phyloP scores from a whole-genome alignment of 495 filamentous ascomycete genomes.

The Talaromyces liani region DNA sequence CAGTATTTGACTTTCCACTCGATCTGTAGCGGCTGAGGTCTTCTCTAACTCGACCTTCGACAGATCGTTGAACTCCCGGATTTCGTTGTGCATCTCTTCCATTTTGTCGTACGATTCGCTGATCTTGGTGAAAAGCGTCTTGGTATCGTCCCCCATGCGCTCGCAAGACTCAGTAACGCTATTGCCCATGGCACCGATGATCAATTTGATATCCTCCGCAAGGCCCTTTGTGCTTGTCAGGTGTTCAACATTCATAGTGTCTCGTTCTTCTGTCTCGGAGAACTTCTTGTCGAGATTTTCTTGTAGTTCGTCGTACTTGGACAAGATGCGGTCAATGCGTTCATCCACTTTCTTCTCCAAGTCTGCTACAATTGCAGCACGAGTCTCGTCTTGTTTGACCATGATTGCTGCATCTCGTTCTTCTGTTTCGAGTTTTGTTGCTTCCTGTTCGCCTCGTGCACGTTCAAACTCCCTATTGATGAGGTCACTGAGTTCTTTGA shows the following conservation, averaged over 20 bases:
- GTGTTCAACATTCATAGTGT: conserved; percentile 58
- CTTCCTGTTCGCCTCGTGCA: conserved; percentile 58
- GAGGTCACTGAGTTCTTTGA: conserved; percentile 74
- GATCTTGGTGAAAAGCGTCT: conserved; percentile 71
- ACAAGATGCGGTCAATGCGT: conserved; percentile 66
- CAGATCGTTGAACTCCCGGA: conserved; percentile 66
- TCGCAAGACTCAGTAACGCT: conserved; percentile 76
- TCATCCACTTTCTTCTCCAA: conserved; percentile 65
- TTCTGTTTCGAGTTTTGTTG: conserved; percentile 64
- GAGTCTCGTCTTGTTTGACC: conserved; percentile 60
- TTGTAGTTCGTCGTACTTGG: conserved; percentile 78
- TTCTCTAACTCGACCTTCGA: conserved; percentile 70
- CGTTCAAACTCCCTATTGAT: conserved; percentile 78
- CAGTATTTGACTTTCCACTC: conserved; percentile 63
- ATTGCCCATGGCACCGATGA: conserved; percentile 78
- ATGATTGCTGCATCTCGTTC: conserved; percentile 64
- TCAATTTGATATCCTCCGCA: conserved; percentile 74
- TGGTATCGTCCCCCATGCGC: conserved; percentile 75
- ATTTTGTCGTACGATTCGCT: conserved; percentile 68
- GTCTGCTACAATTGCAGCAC: conserved; percentile 48
- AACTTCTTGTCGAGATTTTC: conserved; percentile 60
- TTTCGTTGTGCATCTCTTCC: conserved; percentile 65
- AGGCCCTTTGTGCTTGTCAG: conserved; percentile 65
- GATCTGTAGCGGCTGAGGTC: conserved; percentile 61
- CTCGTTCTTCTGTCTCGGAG: conserved; percentile 57